phyloP scores from a whole-genome alignment of 2,329 filamentous ascomycete genomes.

The Alternaria angustiovoidea region DNA sequence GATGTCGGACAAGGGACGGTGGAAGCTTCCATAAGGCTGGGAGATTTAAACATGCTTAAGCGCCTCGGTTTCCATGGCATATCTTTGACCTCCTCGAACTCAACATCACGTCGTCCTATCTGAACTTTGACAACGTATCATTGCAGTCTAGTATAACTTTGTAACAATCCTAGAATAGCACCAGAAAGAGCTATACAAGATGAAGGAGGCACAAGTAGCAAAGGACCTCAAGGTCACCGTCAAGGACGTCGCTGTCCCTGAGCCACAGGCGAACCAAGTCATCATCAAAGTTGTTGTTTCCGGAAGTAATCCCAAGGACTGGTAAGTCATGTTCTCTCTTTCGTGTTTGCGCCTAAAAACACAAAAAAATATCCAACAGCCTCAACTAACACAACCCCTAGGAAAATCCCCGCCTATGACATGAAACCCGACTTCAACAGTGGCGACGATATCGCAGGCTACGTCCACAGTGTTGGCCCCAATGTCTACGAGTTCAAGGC shows the following conservation, averaged over 20 bases:
- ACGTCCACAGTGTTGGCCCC: constrained; percentile 63
- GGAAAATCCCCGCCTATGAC: constrained; percentile 36
- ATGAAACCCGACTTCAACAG: constrained; percentile 50
- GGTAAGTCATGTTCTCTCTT: constrained; percentile 39
- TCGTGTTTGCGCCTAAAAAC: background rate
- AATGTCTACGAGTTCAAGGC: constrained; percentile 65
- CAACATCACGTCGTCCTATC: background rate
- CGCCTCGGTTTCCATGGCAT: background rate
- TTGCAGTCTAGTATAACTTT: background rate
- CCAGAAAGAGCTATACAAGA: constrained; percentile 25
- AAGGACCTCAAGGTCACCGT: constrained; percentile 48
- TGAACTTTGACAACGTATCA: background rate
- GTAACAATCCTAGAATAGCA: background rate
- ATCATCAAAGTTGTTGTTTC: constrained; percentile 52
- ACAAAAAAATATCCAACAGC: too few species aligned
- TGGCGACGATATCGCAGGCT: constrained; percentile 65
- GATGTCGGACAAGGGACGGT: background rate
- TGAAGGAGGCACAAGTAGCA: constrained; percentile 55
- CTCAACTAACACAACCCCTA: constrained; percentile 1
- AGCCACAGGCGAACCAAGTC: constrained; percentile 45
- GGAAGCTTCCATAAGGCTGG: background rate
- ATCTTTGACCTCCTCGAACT: background rate
- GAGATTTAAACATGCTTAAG: background rate
- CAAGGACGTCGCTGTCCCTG: constrained; percentile 45
- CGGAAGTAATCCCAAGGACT: constrained; percentile 60